Conservation (phyloP, 2,329 filamentous ascomycete species). For the Emergomyces orientalis region DNA sequence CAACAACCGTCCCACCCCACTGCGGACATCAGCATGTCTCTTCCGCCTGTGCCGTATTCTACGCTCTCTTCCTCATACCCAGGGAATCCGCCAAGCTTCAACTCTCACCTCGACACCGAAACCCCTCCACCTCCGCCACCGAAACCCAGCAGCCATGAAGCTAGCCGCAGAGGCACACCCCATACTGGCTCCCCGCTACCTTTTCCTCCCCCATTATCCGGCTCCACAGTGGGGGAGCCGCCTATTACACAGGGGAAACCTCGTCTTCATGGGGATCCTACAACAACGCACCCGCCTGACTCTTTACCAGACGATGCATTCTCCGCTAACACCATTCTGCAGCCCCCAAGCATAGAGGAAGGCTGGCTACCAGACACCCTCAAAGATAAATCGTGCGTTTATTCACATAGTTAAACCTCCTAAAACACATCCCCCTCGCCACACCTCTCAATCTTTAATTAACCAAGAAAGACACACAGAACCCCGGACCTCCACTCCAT, state of each 20-base stretch:
- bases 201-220: conserved; percentile 32
- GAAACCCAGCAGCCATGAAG: conserved; percentile 60
- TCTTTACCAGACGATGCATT: conserved; percentile 13
- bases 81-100: conserved; percentile 3
- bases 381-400: conserved; percentile 68
- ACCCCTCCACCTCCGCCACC: conserved; percentile 61
- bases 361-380: conserved; percentile 67
- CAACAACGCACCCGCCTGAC: conserved; percentile 9
- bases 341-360: conserved; percentile 44
- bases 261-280: conserved; percentile 11
- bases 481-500: conserved; percentile 59
- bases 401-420: conserved; percentile 8
- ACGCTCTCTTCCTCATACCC: conserved; percentile 21
- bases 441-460: conserved; percentile 12
- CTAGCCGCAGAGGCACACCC: conserved; percentile 58
- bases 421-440: no score
- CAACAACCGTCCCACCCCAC: not conserved
- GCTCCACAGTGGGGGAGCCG: conserved; percentile 23
- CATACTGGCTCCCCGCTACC: conserved; percentile 39
- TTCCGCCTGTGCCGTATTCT: conserved; percentile 20
- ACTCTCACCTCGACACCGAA: conserved; percentile 31
- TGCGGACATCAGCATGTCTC: conserved; percentile 19
- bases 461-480: conserved; percentile 18
- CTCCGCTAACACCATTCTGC: conserved; percentile 17
- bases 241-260: conserved; percentile 18